Conservation (phyloP, 768 basidiomycete species). For the Agrocybe chaxingu region DNA sequence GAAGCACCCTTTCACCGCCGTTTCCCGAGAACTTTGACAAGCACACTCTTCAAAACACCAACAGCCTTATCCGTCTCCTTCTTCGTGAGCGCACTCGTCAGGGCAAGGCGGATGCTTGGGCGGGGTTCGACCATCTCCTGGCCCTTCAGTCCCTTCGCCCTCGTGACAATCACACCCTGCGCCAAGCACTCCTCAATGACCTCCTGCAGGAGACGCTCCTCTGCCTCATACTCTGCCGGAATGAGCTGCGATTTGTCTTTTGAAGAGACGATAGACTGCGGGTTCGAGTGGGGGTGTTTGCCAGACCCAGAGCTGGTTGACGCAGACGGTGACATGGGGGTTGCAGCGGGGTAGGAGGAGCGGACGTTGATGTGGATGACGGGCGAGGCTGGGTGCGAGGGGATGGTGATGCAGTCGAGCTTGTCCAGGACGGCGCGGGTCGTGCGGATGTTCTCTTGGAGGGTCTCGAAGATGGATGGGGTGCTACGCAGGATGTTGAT, state of each 20-base stretch:
- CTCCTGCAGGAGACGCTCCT: conserved; percentile 85
- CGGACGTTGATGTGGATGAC: conserved; percentile 82
- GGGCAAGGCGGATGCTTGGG: conserved; percentile 83
- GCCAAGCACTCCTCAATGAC: conserved; percentile 83
- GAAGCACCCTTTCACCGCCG: conserved; percentile 33
- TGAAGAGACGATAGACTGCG: conserved; percentile 40
- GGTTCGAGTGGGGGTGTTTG: conserved; percentile 44
- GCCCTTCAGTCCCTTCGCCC: conserved; percentile 75
- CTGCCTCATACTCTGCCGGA: conserved; percentile 59
- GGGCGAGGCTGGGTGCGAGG: conserved; percentile 83
- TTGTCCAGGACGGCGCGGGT: conserved; percentile 82
- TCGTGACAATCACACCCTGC: conserved; percentile 84
- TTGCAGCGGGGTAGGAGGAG: conserved; percentile 21
- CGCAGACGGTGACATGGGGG: conserved; percentile 14
- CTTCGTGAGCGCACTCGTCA: conserved; percentile 74
- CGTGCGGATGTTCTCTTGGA: conserved; percentile 78
- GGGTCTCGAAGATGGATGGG: conserved; percentile 68
- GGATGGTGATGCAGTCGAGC: conserved; percentile 76
- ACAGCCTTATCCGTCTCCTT: conserved; percentile 94
- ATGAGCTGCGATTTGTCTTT: conserved; percentile 28
- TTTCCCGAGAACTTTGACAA: conserved; percentile 71
- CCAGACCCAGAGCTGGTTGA: conserved; percentile 7
- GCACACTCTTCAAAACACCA: conserved; percentile 64
- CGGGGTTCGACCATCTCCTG: conserved; percentile 82
- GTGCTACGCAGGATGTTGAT: conserved; percentile 75